Evolutionary conservation across 805 yeast species (phyloP), one percentile per base, ranked within the genome.

Genomic region (Wickerhamomyces strasburgensis): DNA sequence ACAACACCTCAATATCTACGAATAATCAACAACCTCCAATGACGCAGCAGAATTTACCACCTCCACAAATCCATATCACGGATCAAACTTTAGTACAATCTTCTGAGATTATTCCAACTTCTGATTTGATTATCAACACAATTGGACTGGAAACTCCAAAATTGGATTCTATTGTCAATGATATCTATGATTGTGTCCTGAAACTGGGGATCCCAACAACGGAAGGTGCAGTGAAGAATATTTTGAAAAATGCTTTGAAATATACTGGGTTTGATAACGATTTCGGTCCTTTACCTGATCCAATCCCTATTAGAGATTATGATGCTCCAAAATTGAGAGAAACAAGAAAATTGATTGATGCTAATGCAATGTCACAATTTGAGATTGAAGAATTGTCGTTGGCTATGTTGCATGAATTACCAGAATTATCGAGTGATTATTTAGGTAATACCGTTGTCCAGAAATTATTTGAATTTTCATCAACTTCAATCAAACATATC

Each of bases 381-480:
- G 95, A 86, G 45, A 70, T 87, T 31, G 97, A 89, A 56, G 88
- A 79, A 44, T 63, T 87, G 27, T 87, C 94, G 6, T 56, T 87
- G 36, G 83, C 87, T 5, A 85, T 90, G 89, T 63, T 84, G 42
- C 82, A 77, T 42, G 97, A 93, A 59, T 70, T 93, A 40, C 95
- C 97, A 2, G 95, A 86, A 54, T 68, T 93, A 35, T 78, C 96
- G 19, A 79, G 90, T 37, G 98, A 93, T 61, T 93, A 93, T 55
- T 67, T 93, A 37, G 98, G 98, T 15, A 93, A 93, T 57, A 93
- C 98, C 0, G 84, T 93, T 31, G 95, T 90, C 14, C 98, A 93
- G 62, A 89, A 88, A 57, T 63, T 93, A 21, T 89, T 89, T 56
- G 83, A 84, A 32, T 67, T 70, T 36, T 73, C 87, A 31, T 75